Conservation (phyloP, 2,329 filamentous ascomycete genomes). For the Cadophora luteo-olivacea region DNA sequence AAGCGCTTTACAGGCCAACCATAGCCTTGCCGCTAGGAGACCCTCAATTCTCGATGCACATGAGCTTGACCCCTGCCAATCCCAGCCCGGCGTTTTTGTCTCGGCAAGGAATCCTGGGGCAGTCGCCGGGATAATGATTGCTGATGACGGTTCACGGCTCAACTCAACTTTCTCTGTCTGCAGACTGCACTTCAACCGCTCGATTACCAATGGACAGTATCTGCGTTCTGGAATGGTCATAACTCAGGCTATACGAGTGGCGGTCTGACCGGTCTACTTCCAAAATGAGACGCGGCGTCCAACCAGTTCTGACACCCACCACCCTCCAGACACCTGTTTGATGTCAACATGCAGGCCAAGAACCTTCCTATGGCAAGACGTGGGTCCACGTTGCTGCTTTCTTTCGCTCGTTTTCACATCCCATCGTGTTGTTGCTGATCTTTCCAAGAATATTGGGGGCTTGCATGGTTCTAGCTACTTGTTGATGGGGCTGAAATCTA, state of each 20-base stretch:
- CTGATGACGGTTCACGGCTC: conserved; percentile 10
- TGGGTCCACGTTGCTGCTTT: conserved; percentile 16
- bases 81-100: not conserved
- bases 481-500: not conserved
- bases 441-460: conserved; percentile 5
- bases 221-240: not conserved
- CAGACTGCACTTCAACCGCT: conserved; percentile 4
- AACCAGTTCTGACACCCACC: not conserved
- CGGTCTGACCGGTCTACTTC: conserved; percentile 16
- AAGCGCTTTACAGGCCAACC: not conserved
- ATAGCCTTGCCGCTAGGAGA: conserved; percentile 1
- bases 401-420: not conserved
- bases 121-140: not conserved
- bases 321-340: not conserved
- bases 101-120: not conserved
- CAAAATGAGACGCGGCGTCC: conserved; percentile 15
- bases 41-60: conserved; percentile 9
- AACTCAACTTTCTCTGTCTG: conserved; percentile 1
- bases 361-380: conserved; percentile 7
- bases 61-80: conserved; percentile 4
- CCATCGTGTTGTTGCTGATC: conserved; percentile 1
- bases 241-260: conserved; percentile 15
- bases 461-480: conserved; percentile 14
- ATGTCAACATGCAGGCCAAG: conserved; percentile 12
- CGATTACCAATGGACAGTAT: conserved; percentile 10